Percentiles rank a stretch among this genome's conserved stretches.
phyloP scores from a whole-genome alignment of 495 filamentous ascomycete species.

The Talaromyces borbonicus region DNA sequence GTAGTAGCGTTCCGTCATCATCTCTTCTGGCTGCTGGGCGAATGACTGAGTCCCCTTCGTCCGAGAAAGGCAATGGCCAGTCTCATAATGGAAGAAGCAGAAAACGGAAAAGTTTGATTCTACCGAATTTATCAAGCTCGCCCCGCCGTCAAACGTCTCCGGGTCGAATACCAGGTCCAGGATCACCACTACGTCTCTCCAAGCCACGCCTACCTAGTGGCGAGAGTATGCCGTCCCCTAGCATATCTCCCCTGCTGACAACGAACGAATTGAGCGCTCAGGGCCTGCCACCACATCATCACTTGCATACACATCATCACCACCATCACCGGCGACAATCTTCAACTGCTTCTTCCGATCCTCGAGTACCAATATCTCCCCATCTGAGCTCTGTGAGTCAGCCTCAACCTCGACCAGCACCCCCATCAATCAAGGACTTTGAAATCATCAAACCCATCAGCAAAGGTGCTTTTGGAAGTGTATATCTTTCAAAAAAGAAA shows the following conservation, averaged over 20 bases:
- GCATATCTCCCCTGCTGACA: conserved; percentile 78
- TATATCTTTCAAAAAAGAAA: conserved; percentile 96
- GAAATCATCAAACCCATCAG: conserved; percentile 99
- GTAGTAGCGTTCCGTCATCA: conserved; percentile 61
- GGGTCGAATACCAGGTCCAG: conserved; percentile 59
- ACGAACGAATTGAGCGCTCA: conserved; percentile 73
- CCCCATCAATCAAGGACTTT: conserved; percentile 96
- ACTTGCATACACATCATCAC: conserved; percentile 29
- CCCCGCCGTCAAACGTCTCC: conserved; percentile 83
- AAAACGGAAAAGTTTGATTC: conserved; percentile 72
- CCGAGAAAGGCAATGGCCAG: conserved; percentile 64
- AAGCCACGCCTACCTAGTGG: conserved; percentile 73
- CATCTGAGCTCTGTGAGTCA: conserved; percentile 57
- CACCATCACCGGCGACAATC: conserved; percentile 87
- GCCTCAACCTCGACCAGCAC: conserved; percentile 70
- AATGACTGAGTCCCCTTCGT: conserved; percentile 83
- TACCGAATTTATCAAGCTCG: conserved; percentile 59
- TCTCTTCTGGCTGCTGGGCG: conserved; percentile 57
- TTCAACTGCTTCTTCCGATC: conserved; percentile 62
- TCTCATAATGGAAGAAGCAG: conserved; percentile 63
- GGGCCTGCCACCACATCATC: conserved; percentile 33
- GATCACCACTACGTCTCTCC: conserved; percentile 76
- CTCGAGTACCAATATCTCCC: conserved; percentile 69
- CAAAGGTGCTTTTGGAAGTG: conserved; percentile 96
- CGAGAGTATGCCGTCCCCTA: conserved; percentile 73